Base-by-base conservation (phyloP, 495 filamentous ascomycete species). In the Articulospora tetracladia region DNA sequence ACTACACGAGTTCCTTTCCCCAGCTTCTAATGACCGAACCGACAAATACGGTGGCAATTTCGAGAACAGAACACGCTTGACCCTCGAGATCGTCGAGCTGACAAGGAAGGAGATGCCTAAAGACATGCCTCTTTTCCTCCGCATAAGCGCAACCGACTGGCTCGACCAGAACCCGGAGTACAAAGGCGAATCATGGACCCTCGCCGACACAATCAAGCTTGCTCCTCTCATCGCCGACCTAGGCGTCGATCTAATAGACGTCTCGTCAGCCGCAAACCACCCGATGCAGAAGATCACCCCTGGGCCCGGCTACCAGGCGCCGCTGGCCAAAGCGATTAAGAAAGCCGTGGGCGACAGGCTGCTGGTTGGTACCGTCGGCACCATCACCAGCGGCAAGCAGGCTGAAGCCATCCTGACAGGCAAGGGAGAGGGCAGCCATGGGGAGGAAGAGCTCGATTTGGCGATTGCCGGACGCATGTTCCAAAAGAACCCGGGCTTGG, bases 31-130 rank as follows among this genome's bases (percentile, higher is more conserved):
- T 73, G 72, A 75, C 52, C 76, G 86, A 17, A 84, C 79, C 6
- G 86, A 90, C 66, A 58, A 74, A n/a, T 90, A 89, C 64, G 86
- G 86, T 20, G 86, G 86, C 25, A 72, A 69, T 47, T 85, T 88
- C 55, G 80, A 85, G 73, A 87, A 90, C 70, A 77, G 85, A 22
- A 79, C 74, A 25, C 74, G 84, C 0, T 70, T 88, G 22, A 68
- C 76, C 0, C 64, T 80, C n/a, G 86, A 88, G 66, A 74, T 89
- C 28, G 79, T 81, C 22, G 71, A 83, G 34, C 55, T 80, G 19
- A 78, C 80, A 3, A 75, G 86, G 17, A 72, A 71, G 7, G 73
- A 66, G 7, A 83, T 88, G n/a, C 82, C 84, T 1, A 66, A 79
- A 11, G 61, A 68, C 25, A 87, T 88, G 83, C 89, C 89, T 0